A percentile compares a stretch with the other conserved stretches of the same genome.
Conservation (phyloP, 2,329 filamentous ascomycete genomes). For the Dactylellina haptotyla region DNA sequence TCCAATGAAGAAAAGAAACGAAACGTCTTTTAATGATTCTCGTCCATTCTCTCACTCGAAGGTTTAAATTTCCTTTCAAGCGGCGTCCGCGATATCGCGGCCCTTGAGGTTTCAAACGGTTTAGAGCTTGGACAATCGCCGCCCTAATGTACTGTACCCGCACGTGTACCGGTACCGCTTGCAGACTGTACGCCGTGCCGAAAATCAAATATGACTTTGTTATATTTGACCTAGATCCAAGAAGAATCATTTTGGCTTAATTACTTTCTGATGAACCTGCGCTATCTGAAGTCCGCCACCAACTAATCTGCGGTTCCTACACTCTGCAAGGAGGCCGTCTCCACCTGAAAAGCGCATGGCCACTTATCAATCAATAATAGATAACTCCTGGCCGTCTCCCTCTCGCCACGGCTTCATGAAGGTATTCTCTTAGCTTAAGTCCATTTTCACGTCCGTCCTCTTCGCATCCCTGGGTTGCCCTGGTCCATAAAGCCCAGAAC, state of each 20-base stretch:
- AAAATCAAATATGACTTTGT: conserved; percentile 34
- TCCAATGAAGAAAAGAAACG: not conserved
- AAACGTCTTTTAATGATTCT: not conserved
- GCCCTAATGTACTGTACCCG: conserved; percentile 7
- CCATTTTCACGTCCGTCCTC: conserved; percentile 1
- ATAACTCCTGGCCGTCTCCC: conserved; percentile 19
- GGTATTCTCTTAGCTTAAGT: not conserved
- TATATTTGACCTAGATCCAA: conserved; percentile 19
- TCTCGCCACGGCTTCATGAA: conserved; percentile 5
- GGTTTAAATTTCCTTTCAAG: conserved; percentile 23
- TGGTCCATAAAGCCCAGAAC: conserved; percentile 33
- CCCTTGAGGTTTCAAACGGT: conserved; percentile 37
- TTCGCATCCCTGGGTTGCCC: conserved; percentile 18
- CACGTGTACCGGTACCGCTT: conserved; percentile 35
- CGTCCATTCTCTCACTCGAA: not conserved
- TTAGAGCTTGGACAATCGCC: conserved; percentile 21
- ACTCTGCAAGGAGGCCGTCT: conserved; percentile 41
- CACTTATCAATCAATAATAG: conserved; percentile 30
- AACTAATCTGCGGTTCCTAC: conserved; percentile 30
- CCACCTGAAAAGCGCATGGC: conserved; percentile 13
- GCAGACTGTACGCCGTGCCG: conserved; percentile 43
- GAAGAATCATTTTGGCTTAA: conserved; percentile 10
- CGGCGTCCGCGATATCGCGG: conserved; percentile 43
- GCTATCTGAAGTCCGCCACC: conserved; percentile 38
- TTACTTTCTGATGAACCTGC: conserved; percentile 11